These are phyloP conservation scores for Xylariales sp. DNA, from an alignment of 2,329 filamentous ascomycete genomes.

Conservation along the genomic window DNA sequence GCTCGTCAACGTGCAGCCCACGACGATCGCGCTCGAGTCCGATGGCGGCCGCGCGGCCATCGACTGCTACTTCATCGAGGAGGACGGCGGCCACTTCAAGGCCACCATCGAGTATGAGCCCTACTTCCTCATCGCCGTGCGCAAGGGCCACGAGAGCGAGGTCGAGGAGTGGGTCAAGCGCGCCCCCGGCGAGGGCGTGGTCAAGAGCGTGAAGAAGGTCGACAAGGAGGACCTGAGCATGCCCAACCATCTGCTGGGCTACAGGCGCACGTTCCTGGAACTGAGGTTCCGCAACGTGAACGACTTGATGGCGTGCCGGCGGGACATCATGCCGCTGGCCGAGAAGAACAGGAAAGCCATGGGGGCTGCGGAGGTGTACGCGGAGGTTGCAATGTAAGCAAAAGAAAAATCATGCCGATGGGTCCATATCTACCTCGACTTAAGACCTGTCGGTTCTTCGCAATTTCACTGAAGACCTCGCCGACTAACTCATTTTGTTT, in stretches of 20 bases:
- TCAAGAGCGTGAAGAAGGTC: slow-evolving; percentile 72
- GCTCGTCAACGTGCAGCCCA: slow-evolving; percentile 94
- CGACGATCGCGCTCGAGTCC: slow-evolving; percentile 68
- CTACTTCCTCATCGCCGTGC: slow-evolving; percentile 90
- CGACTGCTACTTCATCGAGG: slow-evolving; percentile 95
- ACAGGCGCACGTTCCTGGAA: slow-evolving; percentile 82
- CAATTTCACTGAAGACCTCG: too few relatives aligned
- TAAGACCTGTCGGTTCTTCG: too few relatives aligned
- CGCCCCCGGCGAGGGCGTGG: slow-evolving; percentile 71
- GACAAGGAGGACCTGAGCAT: slow-evolving; percentile 92
- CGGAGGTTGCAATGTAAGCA: slow-evolving; percentile 82
- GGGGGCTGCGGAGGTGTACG: slow-evolving; percentile 97
- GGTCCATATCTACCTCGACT: too few relatives aligned
- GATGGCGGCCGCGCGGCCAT: slow-evolving; percentile 83
- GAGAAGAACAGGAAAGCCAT: slow-evolving; percentile 96
- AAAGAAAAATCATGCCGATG: too few relatives aligned
- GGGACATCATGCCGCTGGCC: slow-evolving; percentile 81
- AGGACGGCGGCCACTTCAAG: slow-evolving; percentile 87
- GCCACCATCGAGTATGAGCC: slow-evolving; percentile 95
- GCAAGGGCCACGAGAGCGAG: slow-evolving; percentile 82
- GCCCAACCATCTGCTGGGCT: slow-evolving; percentile 93
- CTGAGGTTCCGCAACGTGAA: slow-evolving; percentile 82
- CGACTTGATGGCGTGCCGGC: slow-evolving; percentile 80
- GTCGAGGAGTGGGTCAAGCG: slow-evolving; percentile 93
- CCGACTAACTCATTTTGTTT: slow-evolving; percentile 12